Base-by-base conservation (phyloP, 2,329 filamentous ascomycete genomes). In the Hymenoscyphus albidus region DNA sequence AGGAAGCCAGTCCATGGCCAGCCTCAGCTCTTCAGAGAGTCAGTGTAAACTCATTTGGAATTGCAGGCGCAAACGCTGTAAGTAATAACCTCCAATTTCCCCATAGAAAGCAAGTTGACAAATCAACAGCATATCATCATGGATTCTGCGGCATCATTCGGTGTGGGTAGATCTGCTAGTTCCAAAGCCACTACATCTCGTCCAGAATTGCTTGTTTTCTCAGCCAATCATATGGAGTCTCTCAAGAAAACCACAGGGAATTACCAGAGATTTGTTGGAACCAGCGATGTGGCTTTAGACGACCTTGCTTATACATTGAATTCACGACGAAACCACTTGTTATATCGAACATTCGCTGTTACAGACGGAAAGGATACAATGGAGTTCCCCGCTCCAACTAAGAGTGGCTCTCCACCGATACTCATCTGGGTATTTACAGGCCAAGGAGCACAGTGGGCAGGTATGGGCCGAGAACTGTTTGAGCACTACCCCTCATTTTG, bases 21-120 rank as follows among this genome's bases (percentile, higher is more conserved):
- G n/a, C 13, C 14, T 22, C 22, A 44, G 12, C 54, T 31, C 39
- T 54, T 10, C 63, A 63, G 35, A 65, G 71, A 40, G 63, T 66
- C 5, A 64, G 59, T 35, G 65, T 73, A 14, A 72, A 72, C 44
- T 69, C 65, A 3, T 73, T 72, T 55, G 70, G 71, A 5, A 69
- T 70, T 58, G 68, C 69, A 27, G 71, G 71, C 5, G 40, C 68
- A 14, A 69, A 70, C 60, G 67, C 65, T 27, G 44, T 51, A 51
- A 42, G 27, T n/a, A 44, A 16, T n/a, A 3, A 13, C 35, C 1
- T 40, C 35, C 42, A 4, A 22, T 31, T 31, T 16, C n/a, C 18
- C 22, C 38, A 65, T 18, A 62, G 66, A 5, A 38, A 39, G 35
- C 32, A 31, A 9, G 14, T 54, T 54, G 9, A 44, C 57, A 39